Evolutionary conservation across 768 basidiomycete genomes (phyloP), one percentile per base, ranked within the genome.

Genomic region (Boletus fagicola): DNA sequence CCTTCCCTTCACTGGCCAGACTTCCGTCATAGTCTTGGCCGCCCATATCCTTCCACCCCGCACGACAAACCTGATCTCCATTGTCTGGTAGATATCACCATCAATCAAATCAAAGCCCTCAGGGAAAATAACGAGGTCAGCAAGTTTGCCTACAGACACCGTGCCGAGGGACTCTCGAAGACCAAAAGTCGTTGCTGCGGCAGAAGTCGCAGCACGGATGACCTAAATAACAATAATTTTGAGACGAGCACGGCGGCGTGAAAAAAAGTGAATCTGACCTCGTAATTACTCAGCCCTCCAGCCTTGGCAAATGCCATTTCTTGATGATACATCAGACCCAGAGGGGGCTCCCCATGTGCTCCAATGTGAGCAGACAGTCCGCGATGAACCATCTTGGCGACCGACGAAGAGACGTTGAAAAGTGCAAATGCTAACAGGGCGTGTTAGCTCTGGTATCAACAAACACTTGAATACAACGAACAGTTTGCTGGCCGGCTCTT

Each of bases 261-360:
- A 40, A 38, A 13, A 49, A 42, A 54, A 47, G 16, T 30, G 18
- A 42, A 22, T 44, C 65, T 8, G 33, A 86, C 88, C 78, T 90
- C 85, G 63, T 88, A 90, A 63, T 86, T 87, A 28, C 73, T 83
- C 61, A 90, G 69, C 3, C 88, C 88, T 22, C 88, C 88, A 15
- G 76, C 73, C 46, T 76, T 74, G 26, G 85, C 76, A 67, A 87
- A 88, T 51, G 74, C 77, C 83, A 90, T 86, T 64, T 90, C 88
- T 20, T 83, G 81, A 57, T 90, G 88, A 62, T 90, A 91, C 73
- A 87, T 87, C n/a, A 85, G 65, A 0, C 88, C 88, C 12, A 88
- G 68, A 0, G 88, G 88, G 3, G 82, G 80, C 67, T 89, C 85
- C 18, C 88, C 88, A 64, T 90, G 88, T 0, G 87, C 87, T 24